These are phyloP conservation scores for Aspergillus alliaceus DNA, from an alignment of 2,329 filamentous ascomycete species.

Conservation along the genomic window DNA sequence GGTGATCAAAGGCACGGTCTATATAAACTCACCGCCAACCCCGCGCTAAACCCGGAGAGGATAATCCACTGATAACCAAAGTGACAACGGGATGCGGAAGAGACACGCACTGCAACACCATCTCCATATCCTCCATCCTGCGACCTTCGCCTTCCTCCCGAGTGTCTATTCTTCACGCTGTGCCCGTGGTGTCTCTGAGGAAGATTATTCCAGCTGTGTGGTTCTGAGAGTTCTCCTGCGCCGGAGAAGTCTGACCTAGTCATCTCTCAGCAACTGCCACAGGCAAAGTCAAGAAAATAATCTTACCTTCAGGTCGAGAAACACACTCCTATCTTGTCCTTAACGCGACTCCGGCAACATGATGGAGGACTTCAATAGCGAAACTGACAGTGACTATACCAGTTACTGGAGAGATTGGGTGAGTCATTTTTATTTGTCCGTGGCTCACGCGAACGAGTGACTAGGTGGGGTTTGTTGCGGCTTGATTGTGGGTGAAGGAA, in stretches of 20 bases:
- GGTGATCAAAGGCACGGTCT: constrained; percentile 13
- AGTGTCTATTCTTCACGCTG: neutral
- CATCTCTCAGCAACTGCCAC: constrained; percentile 25
- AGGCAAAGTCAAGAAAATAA: constrained; percentile 21
- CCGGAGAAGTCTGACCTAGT: constrained; percentile 19
- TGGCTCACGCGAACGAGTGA: constrained; percentile 11
- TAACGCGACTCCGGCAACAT: constrained; percentile 15
- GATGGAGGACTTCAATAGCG: constrained; percentile 98
- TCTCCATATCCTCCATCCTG: neutral
- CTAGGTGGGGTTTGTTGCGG: constrained; percentile 7
- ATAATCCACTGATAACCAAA: constrained; percentile 26
- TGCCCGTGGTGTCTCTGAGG: constrained; percentile 15
- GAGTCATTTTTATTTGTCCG: constrained; percentile 45
- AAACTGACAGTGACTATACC: constrained; percentile 98
- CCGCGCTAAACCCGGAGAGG: constrained; percentile 27
- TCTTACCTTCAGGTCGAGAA: constrained; percentile 11
- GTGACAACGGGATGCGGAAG: constrained; percentile 15
- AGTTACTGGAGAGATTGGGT: constrained; percentile 99
- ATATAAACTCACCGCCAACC: constrained; percentile 24
- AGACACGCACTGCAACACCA: constrained; percentile 21
- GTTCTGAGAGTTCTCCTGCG: constrained; percentile 23
- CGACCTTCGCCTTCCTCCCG: neutral
- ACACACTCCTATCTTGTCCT: neutral
- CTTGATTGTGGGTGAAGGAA: constrained; percentile 9
- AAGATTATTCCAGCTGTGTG: constrained; percentile 18